Evolutionary conservation across 192 early-diverging fungal genomes (phyloP).

Genomic region (Linnemannia zychae): DNA sequence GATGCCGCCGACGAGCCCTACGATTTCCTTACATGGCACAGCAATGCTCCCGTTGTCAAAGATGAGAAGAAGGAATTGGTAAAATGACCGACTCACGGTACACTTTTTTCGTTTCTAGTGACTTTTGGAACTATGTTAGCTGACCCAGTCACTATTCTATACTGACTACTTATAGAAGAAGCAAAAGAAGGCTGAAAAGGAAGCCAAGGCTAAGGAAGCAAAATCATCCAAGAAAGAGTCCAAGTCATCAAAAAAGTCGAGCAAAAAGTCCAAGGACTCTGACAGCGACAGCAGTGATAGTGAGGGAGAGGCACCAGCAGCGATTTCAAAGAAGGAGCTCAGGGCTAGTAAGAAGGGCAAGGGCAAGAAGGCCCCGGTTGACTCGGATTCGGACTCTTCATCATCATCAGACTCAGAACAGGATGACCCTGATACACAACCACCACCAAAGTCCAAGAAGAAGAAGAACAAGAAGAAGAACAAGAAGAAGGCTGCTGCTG

Average conservation of each 20-base stretch:
- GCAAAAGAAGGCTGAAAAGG: constrained; percentile 41
- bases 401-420: constrained; percentile 19
- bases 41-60: constrained; percentile 52
- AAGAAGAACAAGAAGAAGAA: constrained; percentile 61
- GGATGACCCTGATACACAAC: constrained; percentile 53
- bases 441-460: constrained; percentile 57
- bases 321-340: constrained; percentile 54
- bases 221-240: constrained; percentile 25
- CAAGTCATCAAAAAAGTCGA: constrained; percentile 27
- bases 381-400: neutral
- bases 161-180: constrained; percentile 30
- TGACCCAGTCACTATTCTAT: neutral
- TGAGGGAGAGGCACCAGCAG: constrained; percentile 48
- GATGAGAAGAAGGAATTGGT: constrained; percentile 54
- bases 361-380: constrained; percentile 44
- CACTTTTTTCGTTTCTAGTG: neutral
- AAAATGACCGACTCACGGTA: neutral
- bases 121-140: neutral
- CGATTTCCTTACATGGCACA: constrained; percentile 54
- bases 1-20: constrained; percentile 50
- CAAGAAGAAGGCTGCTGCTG: constrained; percentile 53
- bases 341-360: constrained; percentile 52
- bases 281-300: constrained; percentile 6
- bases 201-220: constrained; percentile 23
- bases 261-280: constrained; percentile 20